Evolutionary conservation across 371 early-diverging fungal species (phyloP).

Genomic region (Amoeboaphelidium occidentale): DNA sequence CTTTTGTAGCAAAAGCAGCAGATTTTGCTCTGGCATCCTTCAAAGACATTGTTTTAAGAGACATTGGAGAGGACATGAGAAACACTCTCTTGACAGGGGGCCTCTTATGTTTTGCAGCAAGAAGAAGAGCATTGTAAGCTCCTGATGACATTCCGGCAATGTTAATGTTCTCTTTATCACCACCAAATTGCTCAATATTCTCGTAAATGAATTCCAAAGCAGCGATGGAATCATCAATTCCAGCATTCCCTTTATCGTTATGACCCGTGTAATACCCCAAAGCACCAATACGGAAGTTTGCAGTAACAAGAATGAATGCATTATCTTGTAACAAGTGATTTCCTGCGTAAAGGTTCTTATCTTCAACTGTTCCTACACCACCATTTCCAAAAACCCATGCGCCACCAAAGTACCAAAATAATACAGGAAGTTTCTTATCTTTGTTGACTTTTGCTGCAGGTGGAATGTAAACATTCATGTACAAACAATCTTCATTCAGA

Average conservation of each 20-base stretch:
- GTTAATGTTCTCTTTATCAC: neutral
- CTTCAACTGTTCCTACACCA: neutral
- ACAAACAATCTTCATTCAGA: neutral
- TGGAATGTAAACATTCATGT: neutral
- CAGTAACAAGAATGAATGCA: neutral
- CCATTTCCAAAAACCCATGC: neutral
- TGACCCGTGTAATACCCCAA: neutral
- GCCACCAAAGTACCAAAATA: neutral
- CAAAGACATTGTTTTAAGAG: neutral
- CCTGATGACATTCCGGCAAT: neutral
- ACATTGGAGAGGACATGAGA: neutral
- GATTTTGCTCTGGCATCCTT: neutral
- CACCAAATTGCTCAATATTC: neutral
- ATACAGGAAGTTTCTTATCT: neutral
- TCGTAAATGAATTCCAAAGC: neutral
- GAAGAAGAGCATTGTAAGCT: neutral
- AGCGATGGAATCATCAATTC: neutral
- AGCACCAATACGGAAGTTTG: neutral
- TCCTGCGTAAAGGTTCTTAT: neutral
- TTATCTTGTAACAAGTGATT: neutral
- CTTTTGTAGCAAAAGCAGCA: no score
- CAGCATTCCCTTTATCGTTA: neutral
- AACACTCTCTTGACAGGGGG: neutral
- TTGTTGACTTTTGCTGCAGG: neutral
- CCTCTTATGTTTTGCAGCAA: no score